These are phyloP conservation scores for Neltuma alba DNA, from an alignment of 306 rosid species.

Conservation along the genomic window DNA sequence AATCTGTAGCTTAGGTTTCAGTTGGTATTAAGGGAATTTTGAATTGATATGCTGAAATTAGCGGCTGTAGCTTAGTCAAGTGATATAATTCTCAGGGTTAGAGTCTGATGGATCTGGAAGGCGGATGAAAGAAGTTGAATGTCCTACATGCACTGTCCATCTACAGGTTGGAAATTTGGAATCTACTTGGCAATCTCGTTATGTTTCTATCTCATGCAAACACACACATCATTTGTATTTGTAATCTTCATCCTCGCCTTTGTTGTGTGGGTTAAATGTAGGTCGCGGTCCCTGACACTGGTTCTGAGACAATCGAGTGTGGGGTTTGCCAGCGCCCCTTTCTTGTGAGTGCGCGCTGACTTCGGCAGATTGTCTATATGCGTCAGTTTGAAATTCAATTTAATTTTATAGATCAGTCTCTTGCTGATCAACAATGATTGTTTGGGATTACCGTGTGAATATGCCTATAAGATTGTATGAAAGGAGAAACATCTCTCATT, in stretches of 20 bases:
- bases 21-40: neutral
- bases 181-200: neutral
- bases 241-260: neutral
- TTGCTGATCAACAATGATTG: conserved; percentile 32
- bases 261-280: conserved; percentile 32
- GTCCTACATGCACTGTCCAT: conserved; percentile 96
- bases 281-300: conserved; percentile 96
- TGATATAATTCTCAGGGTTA: conserved; percentile 57
- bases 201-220: neutral
- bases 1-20: conserved; percentile 1
- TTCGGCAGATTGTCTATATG: neutral
- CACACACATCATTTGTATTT: neutral
- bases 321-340: conserved; percentile 98
- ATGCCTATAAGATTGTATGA: neutral
- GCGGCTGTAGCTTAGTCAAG: neutral
- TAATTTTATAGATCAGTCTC: conserved; percentile 24
- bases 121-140: conserved; percentile 94
- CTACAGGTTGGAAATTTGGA: conserved; percentile 87
- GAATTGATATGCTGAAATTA: neutral
- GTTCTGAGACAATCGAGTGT: conserved; percentile 95
- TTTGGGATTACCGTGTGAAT: conserved; percentile 34
- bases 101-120: conserved; percentile 73
- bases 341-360: conserved; percentile 89
- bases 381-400: neutral
- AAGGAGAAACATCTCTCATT: neutral